Evolutionary conservation across 129 eudicot species (phyloP).

Genomic region (Tagetes patula): DNA sequence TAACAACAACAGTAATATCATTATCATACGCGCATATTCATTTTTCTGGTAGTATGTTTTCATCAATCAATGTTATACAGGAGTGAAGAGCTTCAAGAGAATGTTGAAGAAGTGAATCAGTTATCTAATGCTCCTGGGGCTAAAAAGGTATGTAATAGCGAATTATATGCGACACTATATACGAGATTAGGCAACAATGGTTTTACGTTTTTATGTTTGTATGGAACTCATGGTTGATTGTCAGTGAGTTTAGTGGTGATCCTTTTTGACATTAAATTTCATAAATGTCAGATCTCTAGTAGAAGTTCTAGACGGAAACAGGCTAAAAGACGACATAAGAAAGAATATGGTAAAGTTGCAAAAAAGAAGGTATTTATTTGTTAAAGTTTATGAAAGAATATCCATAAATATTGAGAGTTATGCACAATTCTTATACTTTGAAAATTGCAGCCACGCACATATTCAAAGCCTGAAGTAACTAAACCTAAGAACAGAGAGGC

Average conservation of each 20-base stretch:
- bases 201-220: background rate
- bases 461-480: slow-evolving; percentile 31
- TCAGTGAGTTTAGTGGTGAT: background rate
- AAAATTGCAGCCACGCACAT: slow-evolving; percentile 37
- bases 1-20: slow-evolving; percentile 12
- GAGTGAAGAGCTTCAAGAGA: slow-evolving; percentile 46
- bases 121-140: slow-evolving; percentile 41
- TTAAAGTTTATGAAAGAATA: slow-evolving; percentile 21
- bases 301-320: slow-evolving; percentile 70
- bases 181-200: slow-evolving; percentile 8
- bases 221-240: slow-evolving; percentile 9
- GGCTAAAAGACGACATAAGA: slow-evolving; percentile 61
- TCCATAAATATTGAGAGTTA: background rate
- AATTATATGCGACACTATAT: slow-evolving; percentile 12
- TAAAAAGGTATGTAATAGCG: slow-evolving; percentile 58
- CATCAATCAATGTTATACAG: slow-evolving; percentile 25
- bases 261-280: slow-evolving; percentile 9
- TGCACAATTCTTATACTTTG: slow-evolving; percentile 13
- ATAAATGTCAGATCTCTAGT: slow-evolving; percentile 30
- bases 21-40: background rate
- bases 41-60: background rate
- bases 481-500: slow-evolving; percentile 27
- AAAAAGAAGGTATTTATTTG: slow-evolving; percentile 40
- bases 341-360: slow-evolving; percentile 53
- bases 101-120: slow-evolving; percentile 40